Percentiles rank a stretch among this genome's conserved stretches.
These are phyloP conservation scores for Trichoderma atroviride DNA, from an alignment of 2,329 filamentous ascomycete genomes.

Conservation along the genomic window DNA sequence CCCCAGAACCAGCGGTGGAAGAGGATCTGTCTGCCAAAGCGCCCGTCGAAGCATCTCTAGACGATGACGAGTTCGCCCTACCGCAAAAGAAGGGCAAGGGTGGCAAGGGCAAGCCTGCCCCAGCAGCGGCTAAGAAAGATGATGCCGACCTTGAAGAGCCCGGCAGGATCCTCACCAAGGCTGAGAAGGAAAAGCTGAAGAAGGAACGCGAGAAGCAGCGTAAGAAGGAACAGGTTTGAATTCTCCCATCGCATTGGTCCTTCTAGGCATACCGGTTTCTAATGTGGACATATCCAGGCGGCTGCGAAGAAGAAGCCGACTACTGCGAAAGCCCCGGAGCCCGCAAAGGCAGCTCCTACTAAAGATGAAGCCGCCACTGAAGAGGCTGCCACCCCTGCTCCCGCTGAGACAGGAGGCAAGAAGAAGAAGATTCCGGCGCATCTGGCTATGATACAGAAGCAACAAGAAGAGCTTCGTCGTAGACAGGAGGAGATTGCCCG, in stretches of 20 bases:
- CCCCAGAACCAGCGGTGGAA: slow-evolving; percentile 44
- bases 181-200: slow-evolving; percentile 97
- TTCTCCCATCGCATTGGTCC: not conserved
- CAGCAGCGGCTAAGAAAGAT: slow-evolving; percentile 41
- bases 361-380: slow-evolving; percentile 58
- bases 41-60: slow-evolving; percentile 77
- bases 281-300: slow-evolving; percentile 54
- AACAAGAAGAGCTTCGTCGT: slow-evolving; percentile 75
- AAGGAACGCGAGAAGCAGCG: slow-evolving; percentile 98
- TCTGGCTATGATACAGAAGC: slow-evolving; percentile 73
- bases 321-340: slow-evolving; percentile 36
- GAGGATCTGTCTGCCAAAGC: slow-evolving; percentile 62
- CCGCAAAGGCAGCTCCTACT: slow-evolving; percentile 38
- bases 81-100: slow-evolving; percentile 76
- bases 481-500: slow-evolving; percentile 68
- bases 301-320: slow-evolving; percentile 81
- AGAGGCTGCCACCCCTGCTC: slow-evolving; percentile 38
- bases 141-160: slow-evolving; percentile 55
- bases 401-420: slow-evolving; percentile 58
- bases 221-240: slow-evolving; percentile 89
- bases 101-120: slow-evolving; percentile 45
- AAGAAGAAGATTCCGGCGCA: slow-evolving; percentile 91
- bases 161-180: slow-evolving; percentile 86
- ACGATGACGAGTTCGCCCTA: slow-evolving; percentile 85
- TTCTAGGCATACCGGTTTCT: slow-evolving; percentile 21